A percentile compares a stretch with the other conserved stretches of the same genome.
These are phyloP conservation scores for Physcomitrellopsis africana DNA, from an alignment of 225 moss, liverwort and hornwort species.

Conservation along the genomic window DNA sequence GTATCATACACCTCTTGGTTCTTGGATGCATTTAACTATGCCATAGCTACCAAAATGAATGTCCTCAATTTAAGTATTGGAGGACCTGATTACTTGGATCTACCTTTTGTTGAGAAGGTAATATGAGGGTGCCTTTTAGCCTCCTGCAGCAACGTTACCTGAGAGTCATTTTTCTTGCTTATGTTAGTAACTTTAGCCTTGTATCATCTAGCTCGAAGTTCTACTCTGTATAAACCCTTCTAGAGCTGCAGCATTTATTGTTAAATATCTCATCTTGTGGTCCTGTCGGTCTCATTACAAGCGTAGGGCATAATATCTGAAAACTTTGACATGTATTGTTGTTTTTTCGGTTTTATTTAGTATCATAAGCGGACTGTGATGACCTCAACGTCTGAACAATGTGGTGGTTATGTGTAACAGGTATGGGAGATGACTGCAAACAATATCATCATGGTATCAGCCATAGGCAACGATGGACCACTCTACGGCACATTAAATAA, in stretches of 20 bases:
- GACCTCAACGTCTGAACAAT: constrained; percentile 15
- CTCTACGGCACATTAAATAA: constrained; percentile 93
- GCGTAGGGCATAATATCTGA: not conserved
- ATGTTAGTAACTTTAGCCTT: not conserved
- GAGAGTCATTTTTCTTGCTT: not conserved
- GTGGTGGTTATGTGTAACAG: constrained; percentile 44
- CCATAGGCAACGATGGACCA: constrained; percentile 97
- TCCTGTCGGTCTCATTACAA: not conserved
- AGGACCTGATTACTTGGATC: constrained; percentile 94
- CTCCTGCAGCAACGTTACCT: constrained; percentile 5
- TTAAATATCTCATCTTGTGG: not conserved
- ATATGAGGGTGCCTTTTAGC: constrained; percentile 2
- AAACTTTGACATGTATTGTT: constrained; percentile 2
- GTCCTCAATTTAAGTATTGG: constrained; percentile 97
- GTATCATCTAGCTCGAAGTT: not conserved
- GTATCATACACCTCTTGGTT: constrained; percentile 99
- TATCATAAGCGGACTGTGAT: constrained; percentile 15
- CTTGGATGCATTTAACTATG: constrained; percentile 98
- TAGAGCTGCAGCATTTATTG: constrained; percentile 1
- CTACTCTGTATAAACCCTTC: constrained; percentile 3
- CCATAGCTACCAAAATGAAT: constrained; percentile 92
- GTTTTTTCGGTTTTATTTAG: not conserved
- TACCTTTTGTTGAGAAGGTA: constrained; percentile 97
- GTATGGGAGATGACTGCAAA: constrained; percentile 99
- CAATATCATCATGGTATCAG: constrained; percentile 98